A percentile compares a stretch with the other conserved stretches of the same genome.
Evolutionary conservation across 208 protist genomes (phyloP).

Genomic region (Trichomonas tenax): DNA sequence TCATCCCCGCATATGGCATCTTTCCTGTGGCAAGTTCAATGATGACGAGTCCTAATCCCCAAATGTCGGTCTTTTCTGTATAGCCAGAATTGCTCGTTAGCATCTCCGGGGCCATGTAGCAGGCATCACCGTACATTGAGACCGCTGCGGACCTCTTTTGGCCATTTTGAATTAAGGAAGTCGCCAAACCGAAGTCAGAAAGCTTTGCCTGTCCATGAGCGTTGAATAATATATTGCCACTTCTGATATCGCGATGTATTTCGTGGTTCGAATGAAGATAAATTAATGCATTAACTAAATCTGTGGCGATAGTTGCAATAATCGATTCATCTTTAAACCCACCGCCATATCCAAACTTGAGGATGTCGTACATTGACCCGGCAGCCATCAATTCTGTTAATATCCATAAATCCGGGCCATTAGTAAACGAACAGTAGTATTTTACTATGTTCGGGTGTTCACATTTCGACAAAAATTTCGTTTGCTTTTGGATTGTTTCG

Average conservation of each 20-base stretch:
- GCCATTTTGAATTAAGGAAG: not conserved
- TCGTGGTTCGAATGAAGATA: conserved; percentile 34
- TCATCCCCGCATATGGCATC: conserved; percentile 35
- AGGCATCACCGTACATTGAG: conserved; percentile 34
- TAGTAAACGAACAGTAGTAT: not conserved
- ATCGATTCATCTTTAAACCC: conserved; percentile 17
- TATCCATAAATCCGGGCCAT: not conserved
- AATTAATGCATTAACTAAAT: conserved; percentile 22
- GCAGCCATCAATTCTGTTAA: not conserved
- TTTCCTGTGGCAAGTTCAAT: conserved; percentile 42
- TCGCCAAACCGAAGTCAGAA: conserved; percentile 41
- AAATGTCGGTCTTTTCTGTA: conserved; percentile 48
- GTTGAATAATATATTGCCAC: conserved; percentile 37
- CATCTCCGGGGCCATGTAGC: conserved; percentile 51
- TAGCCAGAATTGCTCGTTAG: conserved; percentile 34
- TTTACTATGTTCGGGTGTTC: conserved; percentile 10
- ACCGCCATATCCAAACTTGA: not conserved
- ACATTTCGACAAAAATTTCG: not conserved
- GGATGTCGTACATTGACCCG: not conserved
- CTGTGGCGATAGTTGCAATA: conserved; percentile 30
- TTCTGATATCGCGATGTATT: conserved; percentile 39
- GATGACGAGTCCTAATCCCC: conserved; percentile 47
- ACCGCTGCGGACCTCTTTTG: conserved; percentile 41
- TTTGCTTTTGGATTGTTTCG: not conserved
- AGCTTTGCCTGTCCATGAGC: conserved; percentile 34